Conservation (phyloP, 495 filamentous ascomycete species). For the Cairneyella variabilis region DNA sequence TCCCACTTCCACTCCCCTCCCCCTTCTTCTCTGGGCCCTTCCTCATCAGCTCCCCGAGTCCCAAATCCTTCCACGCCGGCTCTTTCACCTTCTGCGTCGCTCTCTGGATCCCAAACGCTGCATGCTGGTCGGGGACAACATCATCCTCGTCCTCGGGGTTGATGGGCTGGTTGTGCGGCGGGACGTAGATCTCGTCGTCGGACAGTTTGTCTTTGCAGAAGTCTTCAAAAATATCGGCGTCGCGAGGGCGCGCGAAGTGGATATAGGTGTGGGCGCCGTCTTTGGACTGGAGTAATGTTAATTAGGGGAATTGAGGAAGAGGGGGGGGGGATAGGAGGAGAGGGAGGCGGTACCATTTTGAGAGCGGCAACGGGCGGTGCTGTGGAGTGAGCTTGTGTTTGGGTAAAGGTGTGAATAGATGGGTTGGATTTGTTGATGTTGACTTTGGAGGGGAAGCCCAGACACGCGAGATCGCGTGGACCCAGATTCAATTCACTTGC, state of each 20-base stretch:
- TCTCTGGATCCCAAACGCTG: conserved; percentile 89
- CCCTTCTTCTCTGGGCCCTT: conserved; percentile 42
- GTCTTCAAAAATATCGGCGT: conserved; percentile 92
- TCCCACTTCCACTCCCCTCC: conserved; percentile 19
- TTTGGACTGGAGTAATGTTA: conserved; percentile 43
- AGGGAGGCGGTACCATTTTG: conserved; percentile 6
- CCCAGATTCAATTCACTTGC: too few species aligned
- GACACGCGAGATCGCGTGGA: too few species aligned
- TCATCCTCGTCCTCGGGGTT: conserved; percentile 99
- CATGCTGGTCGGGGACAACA: conserved; percentile 94
- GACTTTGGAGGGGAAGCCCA: background rate
- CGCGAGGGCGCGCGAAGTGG: conserved; percentile 74
- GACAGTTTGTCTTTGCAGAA: conserved; percentile 67
- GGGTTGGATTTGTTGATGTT: conserved; percentile 5
- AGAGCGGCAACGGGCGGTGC: background rate
- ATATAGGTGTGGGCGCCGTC: conserved; percentile 84
- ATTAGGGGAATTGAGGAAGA: conserved; percentile 1
- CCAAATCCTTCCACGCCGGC: conserved; percentile 82
- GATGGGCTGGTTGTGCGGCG: conserved; percentile 82
- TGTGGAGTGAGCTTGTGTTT: background rate
- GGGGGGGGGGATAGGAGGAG: background rate
- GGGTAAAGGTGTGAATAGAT: background rate
- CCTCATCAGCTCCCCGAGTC: conserved; percentile 66
- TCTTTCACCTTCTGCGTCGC: conserved; percentile 72
- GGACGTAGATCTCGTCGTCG: conserved; percentile 81